phyloP scores from a whole-genome alignment of 1,139 yeast genomes.

The Sugiyamaella neomexicana region DNA sequence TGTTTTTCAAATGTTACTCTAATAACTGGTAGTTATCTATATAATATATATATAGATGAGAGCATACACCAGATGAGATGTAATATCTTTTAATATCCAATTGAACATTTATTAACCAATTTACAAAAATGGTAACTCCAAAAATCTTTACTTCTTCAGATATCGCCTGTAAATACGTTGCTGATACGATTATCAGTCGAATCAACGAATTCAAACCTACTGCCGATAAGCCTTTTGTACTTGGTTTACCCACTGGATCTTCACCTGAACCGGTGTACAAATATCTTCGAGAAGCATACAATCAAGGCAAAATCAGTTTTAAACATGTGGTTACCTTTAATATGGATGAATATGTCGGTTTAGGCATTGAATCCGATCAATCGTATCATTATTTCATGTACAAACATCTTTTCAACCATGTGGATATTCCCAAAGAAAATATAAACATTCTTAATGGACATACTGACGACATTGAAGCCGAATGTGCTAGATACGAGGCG shows the following conservation, averaged over 20 bases:
- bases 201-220: slow-evolving; percentile 54
- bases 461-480: slow-evolving; percentile 49
- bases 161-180: slow-evolving; percentile 53
- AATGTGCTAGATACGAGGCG: slow-evolving; percentile 54
- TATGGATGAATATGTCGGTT: slow-evolving; percentile 62
- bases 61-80: neutral
- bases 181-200: slow-evolving; percentile 48
- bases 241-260: slow-evolving; percentile 67
- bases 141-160: slow-evolving; percentile 28
- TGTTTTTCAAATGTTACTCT: neutral
- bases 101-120: no score
- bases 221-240: slow-evolving; percentile 52
- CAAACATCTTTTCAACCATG: slow-evolving; percentile 58
- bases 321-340: slow-evolving; percentile 60
- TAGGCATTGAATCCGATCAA: slow-evolving; percentile 52
- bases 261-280: slow-evolving; percentile 62
- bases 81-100: no score
- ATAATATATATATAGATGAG: neutral
- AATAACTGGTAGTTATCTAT: neutral
- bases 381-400: slow-evolving; percentile 64
- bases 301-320: slow-evolving; percentile 50
- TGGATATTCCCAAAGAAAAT: slow-evolving; percentile 56
- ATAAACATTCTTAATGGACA: slow-evolving; percentile 59
- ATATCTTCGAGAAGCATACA: slow-evolving; percentile 50
- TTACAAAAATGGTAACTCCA: slow-evolving; percentile 12